Evolutionary conservation across 306 rosid genomes (phyloP).

Genomic region (Mimosa pudica): DNA sequence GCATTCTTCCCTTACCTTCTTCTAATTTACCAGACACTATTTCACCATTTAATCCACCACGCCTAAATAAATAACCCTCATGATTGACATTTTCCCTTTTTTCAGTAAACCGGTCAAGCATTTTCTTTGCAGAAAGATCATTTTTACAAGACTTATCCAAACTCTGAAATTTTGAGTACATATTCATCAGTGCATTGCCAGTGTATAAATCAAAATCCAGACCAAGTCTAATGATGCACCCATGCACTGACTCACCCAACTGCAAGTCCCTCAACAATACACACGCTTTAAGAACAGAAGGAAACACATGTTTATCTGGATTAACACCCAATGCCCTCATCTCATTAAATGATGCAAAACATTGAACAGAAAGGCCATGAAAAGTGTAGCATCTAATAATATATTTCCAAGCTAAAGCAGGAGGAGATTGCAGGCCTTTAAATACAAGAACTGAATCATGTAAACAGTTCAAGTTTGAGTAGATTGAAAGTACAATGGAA

Average conservation of each 20-base stretch:
- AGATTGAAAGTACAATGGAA: constrained; percentile 58
- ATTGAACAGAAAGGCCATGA: constrained; percentile 49
- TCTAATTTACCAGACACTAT: constrained; percentile 17
- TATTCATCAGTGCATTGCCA: constrained; percentile 75
- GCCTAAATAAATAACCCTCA: constrained; percentile 8
- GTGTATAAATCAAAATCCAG: constrained; percentile 65
- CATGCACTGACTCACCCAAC: constrained; percentile 70
- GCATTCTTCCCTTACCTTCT: constrained; percentile 2
- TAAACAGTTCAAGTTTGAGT: constrained; percentile 55
- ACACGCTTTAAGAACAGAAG: constrained; percentile 74
- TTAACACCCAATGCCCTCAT: constrained; percentile 50
- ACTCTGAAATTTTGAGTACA: constrained; percentile 60
- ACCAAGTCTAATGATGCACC: constrained; percentile 51
- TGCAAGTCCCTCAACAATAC: constrained; percentile 47
- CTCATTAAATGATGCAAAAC: constrained; percentile 50
- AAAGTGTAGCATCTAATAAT: constrained; percentile 68
- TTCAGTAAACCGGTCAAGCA: constrained; percentile 48
- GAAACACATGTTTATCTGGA: constrained; percentile 66
- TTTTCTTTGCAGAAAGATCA: constrained; percentile 5
- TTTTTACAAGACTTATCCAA: constrained; percentile 14
- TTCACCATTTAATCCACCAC: neutral
- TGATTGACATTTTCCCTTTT: neutral
- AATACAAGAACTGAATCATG: constrained; percentile 52
- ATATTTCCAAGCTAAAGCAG: constrained; percentile 62
- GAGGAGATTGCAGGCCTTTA: constrained; percentile 50